phyloP scores from a whole-genome alignment of 805 yeast genomes.

The Candida bentonensis region DNA sequence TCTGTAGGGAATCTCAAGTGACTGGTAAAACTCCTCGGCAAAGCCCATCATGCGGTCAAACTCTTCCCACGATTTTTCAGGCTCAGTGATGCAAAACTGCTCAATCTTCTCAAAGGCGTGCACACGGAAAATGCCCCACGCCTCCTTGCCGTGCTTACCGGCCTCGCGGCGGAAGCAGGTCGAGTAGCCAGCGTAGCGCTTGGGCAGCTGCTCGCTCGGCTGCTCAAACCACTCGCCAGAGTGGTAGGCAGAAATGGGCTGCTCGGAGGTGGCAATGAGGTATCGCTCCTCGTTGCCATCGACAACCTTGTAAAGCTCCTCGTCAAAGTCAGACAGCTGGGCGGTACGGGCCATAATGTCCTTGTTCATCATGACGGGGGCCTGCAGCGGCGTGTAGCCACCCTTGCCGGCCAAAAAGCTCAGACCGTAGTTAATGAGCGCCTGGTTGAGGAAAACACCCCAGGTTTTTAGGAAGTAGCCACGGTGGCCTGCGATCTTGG shows the following conservation, averaged over 20 bases:
- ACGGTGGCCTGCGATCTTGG: conserved; percentile 93
- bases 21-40: conserved; percentile 87
- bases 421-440: conserved; percentile 91
- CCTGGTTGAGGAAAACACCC: conserved; percentile 97
- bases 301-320: conserved; percentile 89
- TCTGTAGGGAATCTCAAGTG: conserved; percentile 87
- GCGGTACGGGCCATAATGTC: conserved; percentile 99
- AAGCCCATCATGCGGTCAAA: conserved; percentile 87
- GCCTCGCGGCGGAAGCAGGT: conserved; percentile 99
- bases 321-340: conserved; percentile 94
- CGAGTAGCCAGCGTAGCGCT: conserved; percentile 94
- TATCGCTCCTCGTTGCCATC: conserved; percentile 98
- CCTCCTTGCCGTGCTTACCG: conserved; percentile 98
- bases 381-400: conserved; percentile 83
- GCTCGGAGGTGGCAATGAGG: conserved; percentile 96
- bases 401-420: conserved; percentile 54
- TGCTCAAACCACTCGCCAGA: conserved; percentile 97
- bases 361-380: conserved; percentile 99
- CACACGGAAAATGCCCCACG: conserved; percentile 99
- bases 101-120: conserved; percentile 98
- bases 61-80: conserved; percentile 96
- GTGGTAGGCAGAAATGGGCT: conserved; percentile 96
- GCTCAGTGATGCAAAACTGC: conserved; percentile 91
- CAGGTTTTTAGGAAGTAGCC: conserved; percentile 90
- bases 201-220: conserved; percentile 92